A percentile compares a stretch with the other conserved stretches of the same genome.
Conservation (phyloP, 352 stramenopile species). For the Hyaloperonospora brassicae region DNA sequence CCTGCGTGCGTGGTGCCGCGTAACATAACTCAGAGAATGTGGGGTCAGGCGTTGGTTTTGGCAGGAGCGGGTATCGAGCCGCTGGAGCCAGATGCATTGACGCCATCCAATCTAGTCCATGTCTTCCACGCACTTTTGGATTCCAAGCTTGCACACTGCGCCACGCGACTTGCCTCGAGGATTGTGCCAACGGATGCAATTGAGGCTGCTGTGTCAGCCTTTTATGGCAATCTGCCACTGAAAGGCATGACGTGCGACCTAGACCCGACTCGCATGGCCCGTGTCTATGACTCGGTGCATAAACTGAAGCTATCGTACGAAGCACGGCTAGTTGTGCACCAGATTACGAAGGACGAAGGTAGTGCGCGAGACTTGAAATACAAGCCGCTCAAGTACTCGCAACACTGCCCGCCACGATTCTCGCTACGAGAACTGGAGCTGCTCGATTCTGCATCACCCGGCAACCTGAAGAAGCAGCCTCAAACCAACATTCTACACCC, state of each 20-base stretch:
- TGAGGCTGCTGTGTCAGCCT: constrained; percentile 39
- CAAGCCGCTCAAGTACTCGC: constrained; percentile 68
- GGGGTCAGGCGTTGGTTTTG: constrained; percentile 41
- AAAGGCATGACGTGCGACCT: constrained; percentile 66
- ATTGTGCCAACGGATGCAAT: constrained; percentile 35
- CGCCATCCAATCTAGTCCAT: constrained; percentile 32
- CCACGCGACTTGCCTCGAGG: constrained; percentile 31
- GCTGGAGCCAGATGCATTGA: constrained; percentile 41
- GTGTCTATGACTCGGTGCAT: constrained; percentile 51
- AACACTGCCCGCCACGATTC: constrained; percentile 37
- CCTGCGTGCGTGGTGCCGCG: constrained; percentile 43
- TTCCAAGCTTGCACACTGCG: constrained; percentile 27
- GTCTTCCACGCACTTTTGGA: constrained; percentile 36
- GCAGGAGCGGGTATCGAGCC: constrained; percentile 34
- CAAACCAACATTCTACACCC: constrained; percentile 25
- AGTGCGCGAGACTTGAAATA: constrained; percentile 49
- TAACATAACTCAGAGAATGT: constrained; percentile 41
- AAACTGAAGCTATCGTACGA: constrained; percentile 76
- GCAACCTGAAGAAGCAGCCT: constrained; percentile 19
- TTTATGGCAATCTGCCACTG: constrained; percentile 61
- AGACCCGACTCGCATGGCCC: constrained; percentile 49
- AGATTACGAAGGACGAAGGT: constrained; percentile 27
- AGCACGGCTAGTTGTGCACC: constrained; percentile 47
- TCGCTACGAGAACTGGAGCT: constrained; percentile 38
- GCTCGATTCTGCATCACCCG: constrained; percentile 19